A percentile compares a stretch with the other conserved stretches of the same genome.
phyloP scores from a whole-genome alignment of 352 stramenopile genomes.

The Halophytophthora polymorphica region DNA sequence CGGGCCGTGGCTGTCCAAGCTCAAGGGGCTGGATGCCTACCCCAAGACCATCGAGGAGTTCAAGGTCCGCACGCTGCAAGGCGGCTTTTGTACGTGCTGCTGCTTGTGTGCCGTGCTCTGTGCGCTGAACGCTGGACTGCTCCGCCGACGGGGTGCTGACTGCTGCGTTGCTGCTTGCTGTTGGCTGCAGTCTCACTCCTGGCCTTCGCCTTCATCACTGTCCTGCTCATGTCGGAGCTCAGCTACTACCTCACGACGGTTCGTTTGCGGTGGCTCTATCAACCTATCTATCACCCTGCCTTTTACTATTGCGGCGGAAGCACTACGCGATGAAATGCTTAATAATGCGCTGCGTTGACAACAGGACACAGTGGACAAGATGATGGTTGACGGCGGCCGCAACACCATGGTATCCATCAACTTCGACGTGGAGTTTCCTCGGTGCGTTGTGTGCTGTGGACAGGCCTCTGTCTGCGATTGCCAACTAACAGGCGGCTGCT shows the following conservation, averaged over 20 bases:
- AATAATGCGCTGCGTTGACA: neutral
- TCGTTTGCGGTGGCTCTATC: neutral
- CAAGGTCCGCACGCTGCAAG: constrained; percentile 82
- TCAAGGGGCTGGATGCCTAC: constrained; percentile 71
- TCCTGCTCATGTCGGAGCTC: constrained; percentile 73
- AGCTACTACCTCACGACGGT: constrained; percentile 72
- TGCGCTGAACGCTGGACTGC: neutral
- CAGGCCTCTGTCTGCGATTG: neutral
- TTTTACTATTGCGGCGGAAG: neutral
- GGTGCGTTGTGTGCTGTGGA: constrained; percentile 18
- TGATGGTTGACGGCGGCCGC: constrained; percentile 74
- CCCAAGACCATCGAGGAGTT: constrained; percentile 89
- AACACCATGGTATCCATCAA: constrained; percentile 72
- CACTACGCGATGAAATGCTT: neutral
- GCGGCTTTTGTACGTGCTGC: constrained; percentile 58
- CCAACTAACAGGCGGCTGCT: no score
- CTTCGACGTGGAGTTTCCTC: constrained; percentile 80
- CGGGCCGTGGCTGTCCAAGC: constrained; percentile 30
- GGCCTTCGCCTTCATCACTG: constrained; percentile 59
- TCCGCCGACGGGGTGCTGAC: neutral
- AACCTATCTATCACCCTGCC: neutral
- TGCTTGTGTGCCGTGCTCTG: neutral
- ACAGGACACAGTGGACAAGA: constrained; percentile 81
- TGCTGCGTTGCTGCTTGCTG: neutral
- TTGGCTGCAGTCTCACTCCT: constrained; percentile 58